These are phyloP conservation scores for Anacardium occidentale DNA, from an alignment of 345 rosid species.

Conservation along the genomic window DNA sequence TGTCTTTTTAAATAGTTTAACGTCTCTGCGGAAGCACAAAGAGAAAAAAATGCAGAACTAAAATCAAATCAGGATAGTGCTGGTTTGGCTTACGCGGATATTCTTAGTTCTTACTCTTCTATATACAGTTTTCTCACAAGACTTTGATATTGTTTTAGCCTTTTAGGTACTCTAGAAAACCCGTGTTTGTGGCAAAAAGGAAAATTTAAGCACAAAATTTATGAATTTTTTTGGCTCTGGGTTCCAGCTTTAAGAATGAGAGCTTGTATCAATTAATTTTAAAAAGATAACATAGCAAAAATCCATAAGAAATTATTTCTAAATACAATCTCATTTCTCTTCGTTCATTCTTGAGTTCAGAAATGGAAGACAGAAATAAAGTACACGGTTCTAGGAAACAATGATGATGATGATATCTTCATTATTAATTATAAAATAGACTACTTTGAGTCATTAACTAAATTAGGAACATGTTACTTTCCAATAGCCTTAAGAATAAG, in stretches of 20 bases:
- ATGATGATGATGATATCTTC: not conserved
- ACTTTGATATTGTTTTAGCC: not conserved
- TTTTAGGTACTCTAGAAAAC: not conserved
- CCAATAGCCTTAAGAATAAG: conserved; percentile 49
- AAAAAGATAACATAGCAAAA: not conserved
- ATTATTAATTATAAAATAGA: not conserved
- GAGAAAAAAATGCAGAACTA: not conserved
- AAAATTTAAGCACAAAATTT: not conserved
- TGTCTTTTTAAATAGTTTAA: too few relatives aligned
- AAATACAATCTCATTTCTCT: not conserved
- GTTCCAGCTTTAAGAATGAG: not conserved
- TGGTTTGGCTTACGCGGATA: too few relatives aligned
- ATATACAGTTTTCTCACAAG: conserved; percentile 2
- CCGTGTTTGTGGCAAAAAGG: not conserved
- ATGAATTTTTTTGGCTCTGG: not conserved
- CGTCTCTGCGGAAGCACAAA: not conserved
- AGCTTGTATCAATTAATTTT: not conserved
- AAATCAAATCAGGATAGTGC: not conserved
- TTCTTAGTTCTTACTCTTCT: not conserved
- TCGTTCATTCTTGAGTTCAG: not conserved
- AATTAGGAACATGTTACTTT: conserved; percentile 17
- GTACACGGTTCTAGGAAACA: not conserved
- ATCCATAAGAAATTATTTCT: not conserved
- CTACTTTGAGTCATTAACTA: conserved; percentile 6
- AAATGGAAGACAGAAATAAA: not conserved